Evolutionary conservation across 2,329 filamentous ascomycete genomes (phyloP), one percentile per base, ranked within the genome.

Genomic region (Penicillium brasilianum): DNA sequence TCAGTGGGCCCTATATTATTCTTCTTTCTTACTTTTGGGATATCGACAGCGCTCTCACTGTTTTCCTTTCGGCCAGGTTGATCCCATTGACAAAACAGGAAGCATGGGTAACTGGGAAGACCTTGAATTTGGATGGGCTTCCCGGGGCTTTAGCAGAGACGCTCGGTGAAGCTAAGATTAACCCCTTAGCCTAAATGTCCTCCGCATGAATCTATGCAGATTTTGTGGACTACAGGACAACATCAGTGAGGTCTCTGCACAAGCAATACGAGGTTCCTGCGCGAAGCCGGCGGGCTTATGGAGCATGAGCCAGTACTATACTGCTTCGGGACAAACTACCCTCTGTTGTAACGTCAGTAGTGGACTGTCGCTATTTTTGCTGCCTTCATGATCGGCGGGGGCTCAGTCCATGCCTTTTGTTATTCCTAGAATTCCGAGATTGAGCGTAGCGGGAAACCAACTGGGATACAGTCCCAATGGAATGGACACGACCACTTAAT

Each of bases 101-200:
- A 16, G 16, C 37, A 39, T 39, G 37, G 37, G 16, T 18, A 39
- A 39, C 14, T 39, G 37, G 37, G 37, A 5, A 39, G 37, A 39
- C 16, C 37, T 39, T 18, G 37, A 39, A 4, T 32, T 32, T 18
- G 37, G 16, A 20, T 34, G n/a, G 28, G 48, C 6, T 50, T 50
- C 20, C 41, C 51, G 13, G 41, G 41, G 22, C 37, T 37, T 43
- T 36, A 32, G 20, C 55, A 20, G 14, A 59, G 28, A 9, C 57
- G 25, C 43, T 18, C 57, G 18, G 32, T 51, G 25, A 66, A 16
- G 72, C 70, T 14, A 68, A 84, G 49, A 8, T 51, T 55, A 30
- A 43, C 51, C 36, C 44, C 51, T 20, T 43, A 34, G 2, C 22
- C n/a, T 16, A 18, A n/a, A 6, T 10, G 10, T 16, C 10, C 37